Percentiles rank a stretch among this genome's conserved stretches.
Evolutionary conservation across 2,329 filamentous ascomycete species (phyloP).

Genomic region (Diaporthe helianthi): DNA sequence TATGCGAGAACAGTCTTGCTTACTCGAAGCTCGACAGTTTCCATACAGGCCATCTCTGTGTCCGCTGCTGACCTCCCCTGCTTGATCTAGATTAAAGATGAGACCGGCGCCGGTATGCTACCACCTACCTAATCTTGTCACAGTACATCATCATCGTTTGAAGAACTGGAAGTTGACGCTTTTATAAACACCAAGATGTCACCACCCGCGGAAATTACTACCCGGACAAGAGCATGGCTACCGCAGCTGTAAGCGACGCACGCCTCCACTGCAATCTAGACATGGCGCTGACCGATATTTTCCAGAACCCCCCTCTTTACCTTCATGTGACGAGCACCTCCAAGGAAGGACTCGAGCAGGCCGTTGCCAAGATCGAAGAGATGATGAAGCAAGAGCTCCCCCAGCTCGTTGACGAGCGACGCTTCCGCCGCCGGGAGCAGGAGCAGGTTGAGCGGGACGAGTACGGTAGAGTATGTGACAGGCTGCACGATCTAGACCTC

Average conservation of each 20-base stretch:
- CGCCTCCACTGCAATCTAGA: not conserved
- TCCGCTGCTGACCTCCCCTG: constrained; percentile 91
- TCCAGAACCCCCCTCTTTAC: constrained; percentile 88
- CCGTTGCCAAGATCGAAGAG: constrained; percentile 88
- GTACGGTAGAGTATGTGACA: constrained; percentile 36
- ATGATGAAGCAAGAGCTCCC: constrained; percentile 96
- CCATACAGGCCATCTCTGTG: constrained; percentile 70
- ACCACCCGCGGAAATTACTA: constrained; percentile 97
- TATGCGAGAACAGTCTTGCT: constrained; percentile 71
- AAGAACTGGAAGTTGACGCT: constrained; percentile 67
- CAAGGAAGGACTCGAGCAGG: constrained; percentile 90
- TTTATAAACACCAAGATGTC: constrained; percentile 81
- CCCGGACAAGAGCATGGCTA: constrained; percentile 97
- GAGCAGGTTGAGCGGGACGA: constrained; percentile 38
- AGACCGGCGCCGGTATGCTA: constrained; percentile 98
- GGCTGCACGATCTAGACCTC: constrained; percentile 34
- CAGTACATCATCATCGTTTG: constrained; percentile 35
- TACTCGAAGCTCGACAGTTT: constrained; percentile 74
- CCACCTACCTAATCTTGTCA: constrained; percentile 53
- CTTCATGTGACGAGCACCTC: constrained; percentile 93
- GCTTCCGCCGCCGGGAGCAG: constrained; percentile 73
- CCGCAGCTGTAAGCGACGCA: constrained; percentile 74
- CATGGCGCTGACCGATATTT: constrained; percentile 27
- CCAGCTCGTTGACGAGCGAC: constrained; percentile 91
- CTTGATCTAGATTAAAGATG: constrained; percentile 99